Conservation (phyloP, 768 basidiomycete genomes). For the Boletus rex-veris region DNA sequence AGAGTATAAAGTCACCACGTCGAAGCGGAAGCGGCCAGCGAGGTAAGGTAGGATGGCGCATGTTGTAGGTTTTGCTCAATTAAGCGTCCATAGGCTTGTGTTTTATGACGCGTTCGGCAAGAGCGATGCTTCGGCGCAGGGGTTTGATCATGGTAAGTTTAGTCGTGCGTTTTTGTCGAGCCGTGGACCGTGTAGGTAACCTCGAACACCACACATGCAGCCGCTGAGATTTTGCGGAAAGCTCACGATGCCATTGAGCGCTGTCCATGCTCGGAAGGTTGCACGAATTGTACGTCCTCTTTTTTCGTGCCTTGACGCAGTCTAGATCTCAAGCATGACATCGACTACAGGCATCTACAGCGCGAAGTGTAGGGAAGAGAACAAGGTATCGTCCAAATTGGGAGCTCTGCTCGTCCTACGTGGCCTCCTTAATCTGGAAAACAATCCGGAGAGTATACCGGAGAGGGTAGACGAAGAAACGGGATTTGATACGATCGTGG, state of each 20-base stretch:
- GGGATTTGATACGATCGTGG: constrained; percentile 50
- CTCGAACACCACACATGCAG: constrained; percentile 33
- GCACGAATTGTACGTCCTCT: constrained; percentile 53
- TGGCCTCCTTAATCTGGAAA: constrained; percentile 49
- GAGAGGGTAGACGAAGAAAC: constrained; percentile 25
- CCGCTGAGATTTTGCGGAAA: constrained; percentile 51
- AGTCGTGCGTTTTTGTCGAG: not conserved
- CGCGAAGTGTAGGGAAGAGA: constrained; percentile 62
- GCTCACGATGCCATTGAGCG: constrained; percentile 54
- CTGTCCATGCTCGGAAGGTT: constrained; percentile 71
- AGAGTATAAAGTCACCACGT: constrained; percentile 54
- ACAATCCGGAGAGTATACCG: constrained; percentile 39
- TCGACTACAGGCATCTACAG: constrained; percentile 58
- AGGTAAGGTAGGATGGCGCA: constrained; percentile 10
- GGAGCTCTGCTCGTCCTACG: constrained; percentile 71
- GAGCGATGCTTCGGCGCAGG: constrained; percentile 71
- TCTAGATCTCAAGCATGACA: not conserved
- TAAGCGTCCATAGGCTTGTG: constrained; percentile 50
- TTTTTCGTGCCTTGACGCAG: not conserved
- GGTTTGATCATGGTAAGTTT: constrained; percentile 73
- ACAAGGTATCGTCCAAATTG: constrained; percentile 67
- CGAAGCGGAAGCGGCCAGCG: constrained; percentile 64
- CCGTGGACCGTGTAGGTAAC: not conserved
- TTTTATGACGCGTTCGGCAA: constrained; percentile 75
- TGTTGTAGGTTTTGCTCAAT: not conserved